Evolutionary conservation across 441 rosid species (phyloP).

Genomic region (Omphalea diandra): DNA sequence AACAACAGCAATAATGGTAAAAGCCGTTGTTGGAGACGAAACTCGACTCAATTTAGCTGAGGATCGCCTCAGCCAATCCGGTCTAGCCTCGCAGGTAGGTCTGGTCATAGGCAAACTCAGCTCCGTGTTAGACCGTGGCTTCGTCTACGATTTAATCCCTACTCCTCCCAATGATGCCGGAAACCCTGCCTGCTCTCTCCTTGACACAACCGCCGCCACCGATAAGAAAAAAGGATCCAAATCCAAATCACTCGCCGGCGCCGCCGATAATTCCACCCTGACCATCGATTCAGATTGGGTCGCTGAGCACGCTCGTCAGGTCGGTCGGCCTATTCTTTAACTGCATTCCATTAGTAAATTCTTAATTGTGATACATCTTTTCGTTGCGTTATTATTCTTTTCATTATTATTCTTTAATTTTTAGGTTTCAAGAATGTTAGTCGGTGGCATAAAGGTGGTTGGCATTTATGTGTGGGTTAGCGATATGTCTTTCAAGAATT

Average conservation of each 20-base stretch:
- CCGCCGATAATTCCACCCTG: slow-evolving; percentile 56
- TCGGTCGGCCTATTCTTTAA: slow-evolving; percentile 18
- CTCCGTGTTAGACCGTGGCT: slow-evolving; percentile 71
- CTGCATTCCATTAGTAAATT: too few relatives aligned
- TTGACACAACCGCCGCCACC: slow-evolving; percentile 29
- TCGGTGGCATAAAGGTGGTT: slow-evolving; percentile 82
- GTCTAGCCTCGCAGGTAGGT: slow-evolving; percentile 77
- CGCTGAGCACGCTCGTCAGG: slow-evolving; percentile 91
- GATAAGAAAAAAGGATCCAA: slow-evolving; percentile 53
- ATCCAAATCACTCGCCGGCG: slow-evolving; percentile 62
- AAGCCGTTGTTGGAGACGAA: slow-evolving; percentile 81
- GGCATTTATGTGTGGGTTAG: slow-evolving; percentile 90
- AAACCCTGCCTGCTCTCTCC: slow-evolving; percentile 59
- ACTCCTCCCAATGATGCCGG: slow-evolving; percentile 86
- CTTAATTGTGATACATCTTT: too few relatives aligned
- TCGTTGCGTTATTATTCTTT: too few relatives aligned
- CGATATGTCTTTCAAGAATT: slow-evolving; percentile 71
- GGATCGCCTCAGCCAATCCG: slow-evolving; percentile 67
- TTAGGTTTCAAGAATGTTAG: slow-evolving; percentile 84
- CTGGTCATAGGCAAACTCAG: slow-evolving; percentile 86
- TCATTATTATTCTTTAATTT: too few relatives aligned
- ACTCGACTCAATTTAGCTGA: slow-evolving; percentile 56
- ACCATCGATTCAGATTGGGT: slow-evolving; percentile 75
- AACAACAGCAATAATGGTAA: slow-evolving; percentile 60
- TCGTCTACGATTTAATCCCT: slow-evolving; percentile 74